Evolutionary conservation across 2,329 filamentous ascomycete species (phyloP), one percentile per base, ranked within the genome.

Genomic region (Furcasterigmium sp.): DNA sequence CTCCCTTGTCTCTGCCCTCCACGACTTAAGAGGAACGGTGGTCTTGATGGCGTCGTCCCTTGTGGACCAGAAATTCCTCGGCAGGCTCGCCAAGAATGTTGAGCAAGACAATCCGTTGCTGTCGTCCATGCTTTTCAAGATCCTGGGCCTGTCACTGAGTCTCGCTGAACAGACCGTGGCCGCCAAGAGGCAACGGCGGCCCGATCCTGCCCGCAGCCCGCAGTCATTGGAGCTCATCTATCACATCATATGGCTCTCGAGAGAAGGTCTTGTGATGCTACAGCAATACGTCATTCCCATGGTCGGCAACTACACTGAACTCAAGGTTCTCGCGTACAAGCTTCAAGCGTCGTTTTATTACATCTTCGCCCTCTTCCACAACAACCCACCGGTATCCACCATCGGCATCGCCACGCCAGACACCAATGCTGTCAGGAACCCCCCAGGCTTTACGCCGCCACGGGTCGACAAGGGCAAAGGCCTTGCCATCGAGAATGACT

Each of bases 51-150:
- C 93, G 69, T 93, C 91, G 61, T 93, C 90, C 48, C 89, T 95
- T 68, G 89, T 97, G 49, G 93, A 98, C 65, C 91, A 95, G 70
- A 98, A 97, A 70, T 95, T 94, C 67, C 77, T 98, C 57, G 90
- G 89, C 68, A 84, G 82, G 60, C 84, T 95, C 61, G 91, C 93
- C 61, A 86, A 84, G 65, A 77, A 82, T 48, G 90, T 89, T 53
- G 82, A 84, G 59, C 70, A 78, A 47, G 83, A 87, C 54, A 93
- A 91, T 58, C 83, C 87, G 4, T 74, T 91, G 15, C 78, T 97
- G 37, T 87, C 87, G 8, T 78, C 78, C 17, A 90, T 88, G 61
- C 78, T 98, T 37, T 96, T 90, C 67, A 93, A 93, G 63, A 84
- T 97, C 32, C 76, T 97, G 10, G 93, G 93, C 1, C 76, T 97